These are phyloP conservation scores for Trichosporon faecale DNA, from an alignment of 1,284 basidiomycete genomes.

Conservation along the genomic window DNA sequence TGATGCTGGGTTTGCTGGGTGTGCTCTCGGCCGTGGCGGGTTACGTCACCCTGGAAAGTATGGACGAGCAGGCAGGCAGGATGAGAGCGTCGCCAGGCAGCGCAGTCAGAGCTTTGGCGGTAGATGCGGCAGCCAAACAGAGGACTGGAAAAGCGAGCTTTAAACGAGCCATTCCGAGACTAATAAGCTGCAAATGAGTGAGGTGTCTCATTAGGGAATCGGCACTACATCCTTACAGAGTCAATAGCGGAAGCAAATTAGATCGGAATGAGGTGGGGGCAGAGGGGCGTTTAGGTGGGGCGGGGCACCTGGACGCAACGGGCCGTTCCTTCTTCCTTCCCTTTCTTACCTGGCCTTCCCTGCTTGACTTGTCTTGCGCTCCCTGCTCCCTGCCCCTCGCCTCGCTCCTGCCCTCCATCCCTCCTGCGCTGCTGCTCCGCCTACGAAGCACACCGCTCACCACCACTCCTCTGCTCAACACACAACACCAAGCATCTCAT, in stretches of 20 bases:
- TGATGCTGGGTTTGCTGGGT: not conserved
- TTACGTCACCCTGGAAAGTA: constrained; percentile 4
- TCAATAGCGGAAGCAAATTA: not conserved
- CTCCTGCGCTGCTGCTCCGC: not conserved
- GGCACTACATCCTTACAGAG: not conserved
- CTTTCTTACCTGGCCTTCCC: constrained; percentile 4
- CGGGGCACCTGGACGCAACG: constrained; percentile 2
- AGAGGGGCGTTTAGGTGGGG: not conserved
- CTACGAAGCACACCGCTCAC: not conserved
- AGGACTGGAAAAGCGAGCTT: not conserved
- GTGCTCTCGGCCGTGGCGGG: constrained; percentile 3
- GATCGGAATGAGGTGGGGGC: not conserved
- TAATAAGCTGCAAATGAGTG: not conserved
- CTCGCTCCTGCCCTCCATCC: not conserved
- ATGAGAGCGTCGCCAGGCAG: not conserved
- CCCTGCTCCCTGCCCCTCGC: not conserved
- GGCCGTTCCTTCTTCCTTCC: constrained; percentile 9
- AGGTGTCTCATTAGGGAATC: not conserved
- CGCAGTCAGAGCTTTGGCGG: too few relatives aligned
- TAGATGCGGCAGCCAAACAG: not conserved
- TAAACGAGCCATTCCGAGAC: not conserved
- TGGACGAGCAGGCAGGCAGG: not conserved
- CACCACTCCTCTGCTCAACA: not conserved
- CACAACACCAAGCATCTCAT: not conserved
- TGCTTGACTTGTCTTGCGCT: not conserved